These are phyloP conservation scores for Monilinia aucupariae DNA, from an alignment of 2,329 filamentous ascomycete species.

Conservation along the genomic window DNA sequence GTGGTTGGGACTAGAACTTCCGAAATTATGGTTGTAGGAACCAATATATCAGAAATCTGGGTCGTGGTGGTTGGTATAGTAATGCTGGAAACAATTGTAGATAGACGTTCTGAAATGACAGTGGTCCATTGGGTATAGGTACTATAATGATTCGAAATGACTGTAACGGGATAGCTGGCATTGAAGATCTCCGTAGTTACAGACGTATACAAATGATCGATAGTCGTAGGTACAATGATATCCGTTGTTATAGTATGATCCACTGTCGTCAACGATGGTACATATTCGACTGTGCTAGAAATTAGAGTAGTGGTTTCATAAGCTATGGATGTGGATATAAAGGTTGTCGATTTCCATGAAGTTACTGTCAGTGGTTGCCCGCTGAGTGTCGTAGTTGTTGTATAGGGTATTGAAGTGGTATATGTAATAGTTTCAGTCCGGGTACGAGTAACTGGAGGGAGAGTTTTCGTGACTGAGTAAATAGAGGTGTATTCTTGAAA, in stretches of 20 bases:
- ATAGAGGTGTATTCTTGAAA: slow-evolving; percentile 19
- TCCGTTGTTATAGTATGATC: not conserved
- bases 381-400: too few relatives aligned
- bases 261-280: not conserved
- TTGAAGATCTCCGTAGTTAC: not conserved
- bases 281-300: not conserved
- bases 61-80: slow-evolving; percentile 5
- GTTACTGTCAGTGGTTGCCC: too few relatives aligned
- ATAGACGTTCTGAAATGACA: not conserved
- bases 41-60: not conserved
- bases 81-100: slow-evolving; percentile 1
- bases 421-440: too few relatives aligned
- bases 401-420: too few relatives aligned
- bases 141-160: slow-evolving; percentile 2
- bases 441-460: too few relatives aligned
- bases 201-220: not conserved
- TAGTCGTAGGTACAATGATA: not conserved
- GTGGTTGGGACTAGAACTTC: slow-evolving; percentile 2
- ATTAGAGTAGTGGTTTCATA: slow-evolving; percentile 2
- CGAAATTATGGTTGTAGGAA: not conserved
- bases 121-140: slow-evolving; percentile 10
- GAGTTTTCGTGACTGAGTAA: not conserved
- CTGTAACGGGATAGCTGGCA: slow-evolving; percentile 4
- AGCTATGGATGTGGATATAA: too few relatives aligned
- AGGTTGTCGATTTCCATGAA: too few relatives aligned